Evolutionary conservation across 2,329 filamentous ascomycete genomes (phyloP).

Genomic region (Phyllosticta paracitricarpa): DNA sequence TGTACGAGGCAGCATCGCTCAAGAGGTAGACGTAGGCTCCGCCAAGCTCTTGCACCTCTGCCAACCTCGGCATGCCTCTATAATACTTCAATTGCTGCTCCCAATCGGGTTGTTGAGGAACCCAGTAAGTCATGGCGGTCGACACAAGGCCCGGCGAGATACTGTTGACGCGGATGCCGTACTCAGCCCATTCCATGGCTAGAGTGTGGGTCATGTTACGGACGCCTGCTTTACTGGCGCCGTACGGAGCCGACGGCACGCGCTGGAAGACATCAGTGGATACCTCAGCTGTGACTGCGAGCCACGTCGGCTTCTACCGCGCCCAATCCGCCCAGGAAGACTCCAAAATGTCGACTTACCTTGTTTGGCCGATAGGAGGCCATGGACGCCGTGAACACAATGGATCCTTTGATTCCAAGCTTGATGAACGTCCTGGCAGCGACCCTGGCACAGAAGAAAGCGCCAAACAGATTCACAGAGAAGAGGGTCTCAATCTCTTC

Average conservation of each 20-base stretch:
- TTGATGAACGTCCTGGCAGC: constrained; percentile 38
- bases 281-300: not conserved
- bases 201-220: constrained; percentile 31
- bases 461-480: constrained; percentile 36
- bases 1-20: constrained; percentile 43
- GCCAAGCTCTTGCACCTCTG: constrained; percentile 43
- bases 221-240: constrained; percentile 36
- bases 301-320: not conserved
- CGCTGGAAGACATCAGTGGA: constrained; percentile 12
- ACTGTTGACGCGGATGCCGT: constrained; percentile 29
- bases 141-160: constrained; percentile 29
- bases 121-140: constrained; percentile 34
- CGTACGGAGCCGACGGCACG: constrained; percentile 32
- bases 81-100: constrained; percentile 49
- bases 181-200: constrained; percentile 31
- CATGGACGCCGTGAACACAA: constrained; percentile 40
- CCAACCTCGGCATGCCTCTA: constrained; percentile 46
- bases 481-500: constrained; percentile 38
- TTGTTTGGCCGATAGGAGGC: constrained; percentile 39
- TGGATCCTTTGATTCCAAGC: constrained; percentile 34
- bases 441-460: constrained; percentile 35
- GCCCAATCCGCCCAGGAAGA: not conserved
- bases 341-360: constrained; percentile 12
- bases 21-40: constrained; percentile 49
- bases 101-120: constrained; percentile 45